Evolutionary conservation across 2,329 filamentous ascomycete genomes (phyloP).

Genomic region (Laburnicola sp.): DNA sequence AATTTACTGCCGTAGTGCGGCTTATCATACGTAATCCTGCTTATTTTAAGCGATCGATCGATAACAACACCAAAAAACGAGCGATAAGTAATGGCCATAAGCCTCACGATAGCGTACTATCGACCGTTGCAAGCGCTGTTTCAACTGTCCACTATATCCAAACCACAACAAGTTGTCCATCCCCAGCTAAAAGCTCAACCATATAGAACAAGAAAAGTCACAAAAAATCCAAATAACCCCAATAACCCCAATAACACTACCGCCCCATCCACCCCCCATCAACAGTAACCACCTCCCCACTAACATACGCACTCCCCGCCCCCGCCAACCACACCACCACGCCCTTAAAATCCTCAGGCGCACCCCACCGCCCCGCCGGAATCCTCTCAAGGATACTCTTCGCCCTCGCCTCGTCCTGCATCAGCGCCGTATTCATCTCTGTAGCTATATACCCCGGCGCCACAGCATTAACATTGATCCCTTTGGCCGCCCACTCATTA

Average conservation of each 20-base stretch:
- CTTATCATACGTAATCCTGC: too few relatives aligned
- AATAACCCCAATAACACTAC: constrained; percentile 46
- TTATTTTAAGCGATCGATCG: too few relatives aligned
- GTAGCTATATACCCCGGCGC: constrained; percentile 89
- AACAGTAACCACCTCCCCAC: constrained; percentile 78
- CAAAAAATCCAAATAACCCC: background rate
- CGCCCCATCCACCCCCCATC: constrained; percentile 94
- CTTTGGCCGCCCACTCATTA: constrained; percentile 82
- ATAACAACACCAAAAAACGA: too few relatives aligned
- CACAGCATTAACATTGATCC: constrained; percentile 84
- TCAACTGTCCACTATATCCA: too few relatives aligned
- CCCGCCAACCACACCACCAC: constrained; percentile 76
- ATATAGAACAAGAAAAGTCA: background rate
- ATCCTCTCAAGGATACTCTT: constrained; percentile 78
- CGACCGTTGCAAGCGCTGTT: too few relatives aligned
- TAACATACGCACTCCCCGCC: constrained; percentile 77
- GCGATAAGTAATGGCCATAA: too few relatives aligned
- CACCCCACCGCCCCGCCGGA: constrained; percentile 81
- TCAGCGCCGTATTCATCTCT: constrained; percentile 89
- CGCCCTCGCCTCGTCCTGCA: constrained; percentile 70
- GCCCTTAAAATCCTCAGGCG: constrained; percentile 85
- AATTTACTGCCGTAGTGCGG: too few relatives aligned
- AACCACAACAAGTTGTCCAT: too few relatives aligned
- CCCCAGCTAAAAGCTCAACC: too few relatives aligned
- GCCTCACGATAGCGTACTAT: too few relatives aligned